A percentile compares a stretch with the other conserved stretches of the same genome.
These are phyloP conservation scores for Penicillium chermesinum DNA, from an alignment of 495 filamentous ascomycete species.

Conservation along the genomic window DNA sequence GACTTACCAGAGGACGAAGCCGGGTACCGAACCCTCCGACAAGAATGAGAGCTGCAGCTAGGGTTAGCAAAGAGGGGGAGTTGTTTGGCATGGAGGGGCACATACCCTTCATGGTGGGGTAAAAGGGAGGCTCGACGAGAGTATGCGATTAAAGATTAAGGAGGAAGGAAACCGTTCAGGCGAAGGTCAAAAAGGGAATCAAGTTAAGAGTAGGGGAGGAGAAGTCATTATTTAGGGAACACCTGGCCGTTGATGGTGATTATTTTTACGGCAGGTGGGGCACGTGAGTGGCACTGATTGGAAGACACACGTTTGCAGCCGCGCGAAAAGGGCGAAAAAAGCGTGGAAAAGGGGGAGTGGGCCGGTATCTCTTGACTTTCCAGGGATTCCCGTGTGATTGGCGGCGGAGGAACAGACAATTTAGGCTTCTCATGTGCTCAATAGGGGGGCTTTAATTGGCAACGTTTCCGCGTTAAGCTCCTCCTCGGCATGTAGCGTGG, in stretches of 20 bases:
- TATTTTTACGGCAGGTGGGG: slow-evolving; percentile 30
- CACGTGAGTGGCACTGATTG: slow-evolving; percentile 28
- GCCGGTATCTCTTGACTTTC: neutral
- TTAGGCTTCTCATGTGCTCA: no score
- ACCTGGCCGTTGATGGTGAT: slow-evolving; percentile 31
- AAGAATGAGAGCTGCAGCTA: slow-evolving; percentile 83
- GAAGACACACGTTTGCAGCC: slow-evolving; percentile 28
- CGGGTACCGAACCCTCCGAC: slow-evolving; percentile 99
- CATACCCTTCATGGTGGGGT: slow-evolving; percentile 51
- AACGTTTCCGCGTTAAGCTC: no score
- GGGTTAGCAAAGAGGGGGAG: slow-evolving; percentile 13
- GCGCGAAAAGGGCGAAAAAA: neutral
- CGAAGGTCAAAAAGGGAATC: neutral
- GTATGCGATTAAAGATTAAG: slow-evolving; percentile 9
- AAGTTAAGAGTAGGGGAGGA: slow-evolving; percentile 9
- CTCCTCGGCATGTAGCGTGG: no score
- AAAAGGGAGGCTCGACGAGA: slow-evolving; percentile 2
- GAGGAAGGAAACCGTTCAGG: slow-evolving; percentile 3
- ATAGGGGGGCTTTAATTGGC: no score
- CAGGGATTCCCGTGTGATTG: no score
- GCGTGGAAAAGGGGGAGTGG: slow-evolving; percentile 19
- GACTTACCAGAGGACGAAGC: slow-evolving; percentile 89
- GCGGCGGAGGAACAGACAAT: no score
- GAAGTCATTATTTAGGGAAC: slow-evolving; percentile 26
- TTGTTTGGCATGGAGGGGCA: slow-evolving; percentile 6